Evolutionary conservation across 441 rosid genomes (phyloP).

Genomic region (Populus tomentosa): DNA sequence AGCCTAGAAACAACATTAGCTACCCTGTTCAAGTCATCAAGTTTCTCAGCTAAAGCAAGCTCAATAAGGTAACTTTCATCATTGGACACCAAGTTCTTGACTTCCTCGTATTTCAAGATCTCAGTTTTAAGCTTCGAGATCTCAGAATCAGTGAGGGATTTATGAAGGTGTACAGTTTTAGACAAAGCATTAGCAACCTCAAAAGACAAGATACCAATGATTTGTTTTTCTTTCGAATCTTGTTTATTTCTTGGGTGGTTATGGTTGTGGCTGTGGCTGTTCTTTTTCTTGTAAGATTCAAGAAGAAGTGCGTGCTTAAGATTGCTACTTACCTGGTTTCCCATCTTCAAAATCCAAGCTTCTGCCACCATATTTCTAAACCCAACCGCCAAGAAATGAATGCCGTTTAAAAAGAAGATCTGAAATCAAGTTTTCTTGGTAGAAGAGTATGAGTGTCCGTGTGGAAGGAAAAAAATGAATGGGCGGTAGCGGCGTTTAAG

Average conservation of each 20-base stretch:
- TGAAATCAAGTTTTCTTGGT: neutral
- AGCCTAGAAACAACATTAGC: conserved; percentile 76
- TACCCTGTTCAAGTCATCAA: conserved; percentile 74
- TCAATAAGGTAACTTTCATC: conserved; percentile 59
- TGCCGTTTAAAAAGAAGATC: neutral
- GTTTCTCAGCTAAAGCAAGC: conserved; percentile 83
- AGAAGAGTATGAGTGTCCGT: neutral
- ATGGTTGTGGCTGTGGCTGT: conserved; percentile 18
- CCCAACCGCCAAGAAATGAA: neutral
- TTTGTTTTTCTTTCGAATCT: conserved; percentile 27
- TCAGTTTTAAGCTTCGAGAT: conserved; percentile 65
- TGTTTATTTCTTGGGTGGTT: conserved; percentile 18
- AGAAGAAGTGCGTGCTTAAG: conserved; percentile 77
- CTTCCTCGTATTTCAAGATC: conserved; percentile 60
- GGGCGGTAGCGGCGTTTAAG: neutral
- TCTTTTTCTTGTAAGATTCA: conserved; percentile 36
- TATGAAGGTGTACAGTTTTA: conserved; percentile 76
- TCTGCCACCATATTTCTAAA: conserved; percentile 76
- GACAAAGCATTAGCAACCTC: conserved; percentile 90
- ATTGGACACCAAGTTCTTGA: conserved; percentile 52
- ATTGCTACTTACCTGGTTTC: conserved; percentile 89
- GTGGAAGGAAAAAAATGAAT: neutral
- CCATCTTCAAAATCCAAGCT: conserved; percentile 89
- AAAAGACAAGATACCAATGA: conserved; percentile 82
- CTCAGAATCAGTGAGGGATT: conserved; percentile 66